A percentile compares a stretch with the other conserved stretches of the same genome.
Conservation (phyloP, 805 yeast species). For the Saccharomycopsis malanga region DNA sequence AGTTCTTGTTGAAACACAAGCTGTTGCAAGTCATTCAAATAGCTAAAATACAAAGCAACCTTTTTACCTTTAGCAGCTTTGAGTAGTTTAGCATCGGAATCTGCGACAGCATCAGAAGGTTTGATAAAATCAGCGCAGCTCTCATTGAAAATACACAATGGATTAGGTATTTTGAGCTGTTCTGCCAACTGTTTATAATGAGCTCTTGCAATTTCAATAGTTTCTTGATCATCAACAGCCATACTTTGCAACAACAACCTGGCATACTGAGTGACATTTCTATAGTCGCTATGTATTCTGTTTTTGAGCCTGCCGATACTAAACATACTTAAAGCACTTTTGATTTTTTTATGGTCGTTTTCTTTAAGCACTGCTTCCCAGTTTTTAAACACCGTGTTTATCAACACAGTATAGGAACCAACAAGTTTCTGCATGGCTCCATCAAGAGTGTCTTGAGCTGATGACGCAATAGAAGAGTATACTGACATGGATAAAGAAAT, state of each 20-base stretch:
- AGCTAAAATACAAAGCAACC: constrained; percentile 35
- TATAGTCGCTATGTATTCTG: constrained; percentile 51
- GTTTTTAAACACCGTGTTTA: constrained; percentile 42
- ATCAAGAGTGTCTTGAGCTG: constrained; percentile 62
- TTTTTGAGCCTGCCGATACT: constrained; percentile 49
- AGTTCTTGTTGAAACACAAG: constrained; percentile 25
- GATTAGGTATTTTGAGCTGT: constrained; percentile 42
- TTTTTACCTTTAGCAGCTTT: constrained; percentile 57
- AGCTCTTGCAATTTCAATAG: constrained; percentile 47
- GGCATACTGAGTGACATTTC: constrained; percentile 42
- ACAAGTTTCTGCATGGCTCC: constrained; percentile 64
- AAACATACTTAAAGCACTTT: constrained; percentile 58
- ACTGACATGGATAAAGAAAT: constrained; percentile 58
- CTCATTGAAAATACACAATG: constrained; percentile 45
- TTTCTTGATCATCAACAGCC: constrained; percentile 46
- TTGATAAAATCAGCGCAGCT: constrained; percentile 32
- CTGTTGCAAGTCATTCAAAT: constrained; percentile 38
- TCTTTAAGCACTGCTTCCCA: constrained; percentile 43
- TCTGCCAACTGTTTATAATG: constrained; percentile 38
- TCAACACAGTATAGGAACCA: constrained; percentile 54
- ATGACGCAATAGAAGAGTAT: constrained; percentile 58
- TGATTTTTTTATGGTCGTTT: constrained; percentile 47
- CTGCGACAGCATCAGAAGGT: constrained; percentile 57
- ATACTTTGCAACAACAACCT: constrained; percentile 48
- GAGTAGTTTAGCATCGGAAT: constrained; percentile 52